Percentiles rank a stretch among this genome's conserved stretches.
These are phyloP conservation scores for Candida tropicalis DNA, from an alignment of 1,139 yeast species.

Conservation along the genomic window DNA sequence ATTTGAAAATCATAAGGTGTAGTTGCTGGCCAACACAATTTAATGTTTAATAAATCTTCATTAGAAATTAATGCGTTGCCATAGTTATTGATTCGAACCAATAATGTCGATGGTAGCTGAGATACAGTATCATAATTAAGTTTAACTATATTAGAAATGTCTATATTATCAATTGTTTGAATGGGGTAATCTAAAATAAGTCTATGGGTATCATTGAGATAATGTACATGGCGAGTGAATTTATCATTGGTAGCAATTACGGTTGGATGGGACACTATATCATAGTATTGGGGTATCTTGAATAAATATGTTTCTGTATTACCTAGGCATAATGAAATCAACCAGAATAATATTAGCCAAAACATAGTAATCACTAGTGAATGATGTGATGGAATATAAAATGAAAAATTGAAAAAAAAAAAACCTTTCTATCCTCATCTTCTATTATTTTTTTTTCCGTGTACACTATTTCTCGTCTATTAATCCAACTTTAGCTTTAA, in stretches of 20 bases:
- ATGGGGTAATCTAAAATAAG: conserved; percentile 37
- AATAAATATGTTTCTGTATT: conserved; percentile 43
- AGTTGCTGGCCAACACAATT: conserved; percentile 51
- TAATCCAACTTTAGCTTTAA: conserved; percentile 1
- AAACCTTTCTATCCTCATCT: no score
- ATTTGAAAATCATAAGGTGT: conserved; percentile 33
- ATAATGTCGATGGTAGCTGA: conserved; percentile 21
- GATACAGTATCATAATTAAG: conserved; percentile 20
- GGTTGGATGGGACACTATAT: conserved; percentile 29
- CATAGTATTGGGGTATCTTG: conserved; percentile 38
- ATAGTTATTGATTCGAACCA: conserved; percentile 40
- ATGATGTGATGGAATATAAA: no score
- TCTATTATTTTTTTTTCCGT: background rate
- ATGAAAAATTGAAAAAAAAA: no score
- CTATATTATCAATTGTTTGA: conserved; percentile 15
- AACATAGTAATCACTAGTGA: background rate
- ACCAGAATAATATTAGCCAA: conserved; percentile 2
- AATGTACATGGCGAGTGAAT: conserved; percentile 8
- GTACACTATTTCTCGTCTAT: background rate
- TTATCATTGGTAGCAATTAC: conserved; percentile 8
- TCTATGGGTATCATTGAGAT: conserved; percentile 30
- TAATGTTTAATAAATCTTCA: conserved; percentile 36
- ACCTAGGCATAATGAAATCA: conserved; percentile 21
- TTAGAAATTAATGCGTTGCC: conserved; percentile 28
- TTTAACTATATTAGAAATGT: conserved; percentile 9